phyloP scores from a whole-genome alignment of 345 rosid genomes.

The Euclidium syriacum region DNA sequence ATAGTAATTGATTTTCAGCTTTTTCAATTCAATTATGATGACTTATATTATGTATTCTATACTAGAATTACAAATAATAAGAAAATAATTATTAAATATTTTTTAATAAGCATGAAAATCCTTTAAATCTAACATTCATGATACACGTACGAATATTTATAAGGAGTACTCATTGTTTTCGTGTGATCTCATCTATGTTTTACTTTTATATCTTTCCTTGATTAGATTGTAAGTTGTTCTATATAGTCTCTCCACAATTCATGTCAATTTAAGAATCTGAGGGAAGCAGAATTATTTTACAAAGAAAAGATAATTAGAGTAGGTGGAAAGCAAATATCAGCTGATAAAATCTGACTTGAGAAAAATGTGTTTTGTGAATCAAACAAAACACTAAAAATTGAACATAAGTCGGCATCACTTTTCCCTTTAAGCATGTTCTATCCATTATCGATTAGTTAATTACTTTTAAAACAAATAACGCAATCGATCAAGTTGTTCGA shows the following conservation, averaged over 20 bases:
- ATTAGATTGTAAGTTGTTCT: background rate
- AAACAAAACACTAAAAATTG: background rate
- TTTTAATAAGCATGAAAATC: no score
- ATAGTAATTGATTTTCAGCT: background rate
- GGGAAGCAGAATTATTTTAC: background rate
- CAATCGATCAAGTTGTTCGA: background rate
- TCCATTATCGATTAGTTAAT: background rate
- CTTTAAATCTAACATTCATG: no score
- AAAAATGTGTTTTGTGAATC: background rate
- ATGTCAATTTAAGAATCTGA: background rate
- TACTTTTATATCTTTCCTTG: background rate
- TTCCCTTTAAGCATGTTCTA: slow-evolving; percentile 17
- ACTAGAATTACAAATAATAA: no score
- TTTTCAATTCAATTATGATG: no score
- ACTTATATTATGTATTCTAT: no score
- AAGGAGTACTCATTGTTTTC: no score
- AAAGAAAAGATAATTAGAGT: background rate
- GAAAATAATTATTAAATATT: no score
- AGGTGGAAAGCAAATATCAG: slow-evolving; percentile 1
- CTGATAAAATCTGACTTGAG: background rate
- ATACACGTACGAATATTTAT: no score
- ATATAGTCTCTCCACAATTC: background rate
- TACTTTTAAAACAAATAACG: background rate
- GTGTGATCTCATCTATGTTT: background rate
- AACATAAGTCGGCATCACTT: slow-evolving; percentile 6